Evolutionary conservation across 169 alveolate genomes (phyloP), one percentile per base, ranked within the genome.

Genomic region (Eimeria necatrix): DNA sequence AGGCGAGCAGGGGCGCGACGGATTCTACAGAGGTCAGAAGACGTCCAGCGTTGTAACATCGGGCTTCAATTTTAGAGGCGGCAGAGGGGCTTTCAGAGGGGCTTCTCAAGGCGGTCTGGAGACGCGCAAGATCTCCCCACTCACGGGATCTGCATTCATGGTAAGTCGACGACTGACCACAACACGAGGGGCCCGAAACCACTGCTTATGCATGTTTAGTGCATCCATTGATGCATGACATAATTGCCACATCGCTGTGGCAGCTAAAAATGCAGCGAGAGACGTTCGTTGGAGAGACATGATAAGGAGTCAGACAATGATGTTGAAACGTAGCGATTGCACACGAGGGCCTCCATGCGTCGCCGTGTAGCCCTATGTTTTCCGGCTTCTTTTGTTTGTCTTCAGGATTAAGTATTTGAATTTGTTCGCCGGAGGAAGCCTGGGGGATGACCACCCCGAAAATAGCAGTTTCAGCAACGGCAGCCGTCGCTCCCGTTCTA

Each of bases 121-220:
- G 64, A 59, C 92, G 59, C 92, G 80, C 22, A 85, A 85, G 80
- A 85, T 85, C 8, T 85, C 92, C 8, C 92, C 92, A 56, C 80
- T 85, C 41, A 85, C 92, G 70, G 90, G 90, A 2, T 85, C 92
- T 20, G 92, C 92, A 49, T 85, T 85, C 80, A 59, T 85, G 92
- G 92, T 85, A 4, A 56, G 90, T 81, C 74, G 9, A 22, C 48
- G 4, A 41, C 41, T 32, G 41, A 32, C 41, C 41, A 32, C 41
- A 32, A 32, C 41, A 32, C 41, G 41, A 32, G 41, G 41, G 41
- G 41, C 41, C 41, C 41, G 41, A 32, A 32, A 32, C 0, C 41
- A 32, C 41, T 32, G 41, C 41, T 32, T 32, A 2, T 32, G 41
- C 41, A 32, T 32, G 41, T n/a, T n/a, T n/a, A n/a, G n/a, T 32